phyloP scores from a whole-genome alignment of 164 flowering plant genomes.

The Magnolia officinalis region DNA sequence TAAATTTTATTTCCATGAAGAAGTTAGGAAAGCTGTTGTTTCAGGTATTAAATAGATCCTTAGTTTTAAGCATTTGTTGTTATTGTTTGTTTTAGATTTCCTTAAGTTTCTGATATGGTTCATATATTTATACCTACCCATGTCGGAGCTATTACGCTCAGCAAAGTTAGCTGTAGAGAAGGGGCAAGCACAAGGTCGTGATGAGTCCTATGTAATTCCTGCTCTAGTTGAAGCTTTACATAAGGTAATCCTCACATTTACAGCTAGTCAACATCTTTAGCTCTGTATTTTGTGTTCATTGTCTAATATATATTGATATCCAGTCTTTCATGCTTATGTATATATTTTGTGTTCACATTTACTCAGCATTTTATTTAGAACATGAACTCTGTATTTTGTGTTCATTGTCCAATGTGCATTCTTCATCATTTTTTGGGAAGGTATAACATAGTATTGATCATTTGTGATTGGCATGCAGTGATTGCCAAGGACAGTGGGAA shows the following conservation, averaged over 20 bases:
- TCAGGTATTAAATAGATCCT: constrained; percentile 33
- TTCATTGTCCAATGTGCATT: too few relatives aligned
- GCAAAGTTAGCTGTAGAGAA: constrained; percentile 64
- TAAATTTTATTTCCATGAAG: constrained; percentile 64
- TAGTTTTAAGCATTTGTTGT: neutral
- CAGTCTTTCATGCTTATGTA: neutral
- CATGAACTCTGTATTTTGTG: too few relatives aligned
- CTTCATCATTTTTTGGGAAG: too few relatives aligned
- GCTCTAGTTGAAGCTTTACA: constrained; percentile 60
- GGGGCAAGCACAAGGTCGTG: constrained; percentile 58
- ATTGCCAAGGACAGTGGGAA: too few relatives aligned
- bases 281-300: neutral
- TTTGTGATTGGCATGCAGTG: too few relatives aligned
- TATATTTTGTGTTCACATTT: too few relatives aligned
- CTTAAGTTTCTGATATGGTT: constrained; percentile 1
- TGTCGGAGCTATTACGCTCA: constrained; percentile 60
- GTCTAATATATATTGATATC: neutral
- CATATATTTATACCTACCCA: constrained; percentile 29
- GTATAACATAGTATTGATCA: too few relatives aligned
- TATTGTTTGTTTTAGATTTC: neutral
- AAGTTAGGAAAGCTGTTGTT: constrained; percentile 64
- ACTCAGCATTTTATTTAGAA: too few relatives aligned
- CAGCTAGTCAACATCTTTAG: neutral
- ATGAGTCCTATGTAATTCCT: constrained; percentile 52
- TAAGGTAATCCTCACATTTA: constrained; percentile 32